Evolutionary conservation across 2,329 filamentous ascomycete species (phyloP).

Genomic region (Mariannaea sp.): DNA sequence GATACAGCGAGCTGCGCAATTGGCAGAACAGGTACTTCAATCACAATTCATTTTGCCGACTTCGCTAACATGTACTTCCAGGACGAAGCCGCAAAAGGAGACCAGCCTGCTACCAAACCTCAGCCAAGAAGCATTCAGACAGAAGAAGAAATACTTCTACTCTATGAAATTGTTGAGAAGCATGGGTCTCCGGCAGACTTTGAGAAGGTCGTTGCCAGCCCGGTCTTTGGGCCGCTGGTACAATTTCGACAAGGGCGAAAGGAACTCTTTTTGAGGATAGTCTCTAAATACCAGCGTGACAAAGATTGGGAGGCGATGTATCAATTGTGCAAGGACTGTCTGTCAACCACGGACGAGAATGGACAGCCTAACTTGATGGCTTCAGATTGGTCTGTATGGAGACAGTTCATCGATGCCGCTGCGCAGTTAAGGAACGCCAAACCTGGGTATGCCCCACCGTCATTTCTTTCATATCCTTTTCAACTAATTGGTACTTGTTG

Average conservation of each 20-base stretch:
- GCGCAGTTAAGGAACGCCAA: conserved; percentile 39
- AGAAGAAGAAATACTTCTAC: conserved; percentile 57
- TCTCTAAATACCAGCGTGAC: conserved; percentile 45
- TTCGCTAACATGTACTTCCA: conserved; percentile 11
- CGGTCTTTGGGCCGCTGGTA: conserved; percentile 47
- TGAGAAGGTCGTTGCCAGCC: conserved; percentile 45
- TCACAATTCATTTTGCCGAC: background rate
- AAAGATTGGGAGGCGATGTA: conserved; percentile 51
- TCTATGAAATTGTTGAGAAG: conserved; percentile 53
- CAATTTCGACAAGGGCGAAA: conserved; percentile 55
- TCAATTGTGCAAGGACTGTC: conserved; percentile 49
- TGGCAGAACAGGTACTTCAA: conserved; percentile 48
- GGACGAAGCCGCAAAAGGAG: conserved; percentile 28
- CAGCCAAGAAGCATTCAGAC: conserved; percentile 45
- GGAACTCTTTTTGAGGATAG: conserved; percentile 50
- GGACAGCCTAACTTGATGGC: conserved; percentile 49
- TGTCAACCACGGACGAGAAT: conserved; percentile 46
- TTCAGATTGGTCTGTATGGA: conserved; percentile 51
- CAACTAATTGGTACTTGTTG: conserved; percentile 20
- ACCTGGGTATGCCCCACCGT: conserved; percentile 40
- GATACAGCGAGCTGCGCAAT: conserved; percentile 54
- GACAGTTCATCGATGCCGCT: conserved; percentile 47
- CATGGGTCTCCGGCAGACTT: conserved; percentile 51
- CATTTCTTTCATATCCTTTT: background rate
- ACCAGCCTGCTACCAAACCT: conserved; percentile 26